Conservation (phyloP, 116 monocot species). For the Trichopus zeylanicus region DNA sequence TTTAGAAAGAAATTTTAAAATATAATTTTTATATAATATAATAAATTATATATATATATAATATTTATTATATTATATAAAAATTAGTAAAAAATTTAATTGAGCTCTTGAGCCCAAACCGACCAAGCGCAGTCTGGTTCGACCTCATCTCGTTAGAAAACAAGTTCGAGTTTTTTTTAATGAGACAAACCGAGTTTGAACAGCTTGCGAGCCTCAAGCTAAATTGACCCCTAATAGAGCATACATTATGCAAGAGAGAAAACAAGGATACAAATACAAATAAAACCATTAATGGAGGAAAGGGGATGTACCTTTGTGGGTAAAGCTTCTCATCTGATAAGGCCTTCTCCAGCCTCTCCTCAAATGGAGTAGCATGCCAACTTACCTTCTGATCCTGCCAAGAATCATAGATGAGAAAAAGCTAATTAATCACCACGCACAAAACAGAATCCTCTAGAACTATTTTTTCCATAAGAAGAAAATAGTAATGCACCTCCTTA, state of each 20-base stretch:
- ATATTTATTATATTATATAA: too few relatives aligned
- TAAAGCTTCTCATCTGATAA: constrained; percentile 45
- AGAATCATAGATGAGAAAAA: not conserved
- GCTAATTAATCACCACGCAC: not conserved
- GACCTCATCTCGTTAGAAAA: too few relatives aligned
- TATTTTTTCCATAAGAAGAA: not conserved
- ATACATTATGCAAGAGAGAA: not conserved
- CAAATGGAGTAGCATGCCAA: constrained; percentile 72
- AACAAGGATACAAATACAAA: not conserved
- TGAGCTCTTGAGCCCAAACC: too few relatives aligned
- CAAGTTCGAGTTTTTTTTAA: too few relatives aligned
- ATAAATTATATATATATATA: too few relatives aligned
- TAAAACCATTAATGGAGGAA: not conserved
- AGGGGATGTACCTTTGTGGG: constrained; percentile 24
- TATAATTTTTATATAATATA: too few relatives aligned
- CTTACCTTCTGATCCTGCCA: constrained; percentile 59
- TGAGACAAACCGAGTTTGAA: too few relatives aligned
- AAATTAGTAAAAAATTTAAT: too few relatives aligned
- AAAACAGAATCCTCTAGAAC: not conserved
- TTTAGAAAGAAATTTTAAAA: too few relatives aligned
- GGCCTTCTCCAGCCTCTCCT: constrained; percentile 56
- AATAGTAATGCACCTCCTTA: constrained; percentile 66
- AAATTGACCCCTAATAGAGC: too few relatives aligned
- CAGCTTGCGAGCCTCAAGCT: too few relatives aligned
- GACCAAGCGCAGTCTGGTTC: too few relatives aligned